Evolutionary conservation across 2,329 filamentous ascomycete genomes (phyloP), one percentile per base, ranked within the genome.

Genomic region (Thelonectria blattea): DNA sequence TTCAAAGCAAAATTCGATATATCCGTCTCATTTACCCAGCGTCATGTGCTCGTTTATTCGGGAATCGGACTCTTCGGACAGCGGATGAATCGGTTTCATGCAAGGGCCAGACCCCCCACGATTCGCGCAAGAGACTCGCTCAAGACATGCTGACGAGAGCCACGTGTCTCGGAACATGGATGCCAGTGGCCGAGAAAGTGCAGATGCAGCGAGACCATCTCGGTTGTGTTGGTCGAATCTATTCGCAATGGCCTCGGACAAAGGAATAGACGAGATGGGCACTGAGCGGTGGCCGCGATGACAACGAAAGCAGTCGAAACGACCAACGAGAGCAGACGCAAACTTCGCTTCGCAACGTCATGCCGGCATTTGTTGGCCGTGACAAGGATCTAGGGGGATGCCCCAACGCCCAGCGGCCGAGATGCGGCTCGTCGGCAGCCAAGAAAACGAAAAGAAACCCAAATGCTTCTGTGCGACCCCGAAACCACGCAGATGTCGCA

Each of bases 351-450:
- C 24, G 54, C 22, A 48, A 46, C 51, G 34, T 51, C 46, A 60
- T 52, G 32, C 43, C 58, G 52, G 58, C 58, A 60, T 48, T 42
- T 60, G 48, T 46, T 51, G 52, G 52, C 52, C 48, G 42, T 14
- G 52, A 52, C 58, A 47, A 55, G 58, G 52, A 52, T 9, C 30
- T 5, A 6, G 34, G 34, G 34, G 34, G 12, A 37, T 14, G 34
- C 22, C 42, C 18, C 42, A 17, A 41, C 34, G 51, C 46, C 41
- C 20, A 51, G 52, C 41, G 37, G 39, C 57, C 48, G 49, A 55
- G 48, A 56, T 60, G 58, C 58, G 58, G 58, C 58, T 60, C 52
- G 47, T 56, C 58, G 58, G 58, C 58, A 56, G 52, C 58, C 58
- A 56, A 60, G 58, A 60, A 27, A 43, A 41, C 27, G 6, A 14